Evolutionary conservation across 1,284 basidiomycete species (phyloP), one percentile per base, ranked within the genome.

Genomic region (Moesziomyces antarcticus): DNA sequence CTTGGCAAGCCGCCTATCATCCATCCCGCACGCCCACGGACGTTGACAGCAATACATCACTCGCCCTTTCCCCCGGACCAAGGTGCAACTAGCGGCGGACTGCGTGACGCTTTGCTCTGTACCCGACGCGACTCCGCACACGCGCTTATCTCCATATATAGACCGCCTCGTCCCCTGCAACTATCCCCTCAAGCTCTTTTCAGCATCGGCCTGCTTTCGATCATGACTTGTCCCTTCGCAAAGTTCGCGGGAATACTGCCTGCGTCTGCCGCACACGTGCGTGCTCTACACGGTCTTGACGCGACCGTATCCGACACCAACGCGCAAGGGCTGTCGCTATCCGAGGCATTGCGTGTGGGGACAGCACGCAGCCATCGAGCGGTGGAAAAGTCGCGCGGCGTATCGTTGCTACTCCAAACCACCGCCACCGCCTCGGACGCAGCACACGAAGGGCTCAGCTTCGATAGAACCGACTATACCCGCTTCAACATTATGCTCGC

Each of bases 401-500:
- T 79, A 1, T 52, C 69, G 2, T 18, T 75, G 2, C 63, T 79
- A 21, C 57, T 75, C 14, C 35, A 47, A 6, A 69, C 66, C 16
- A 47, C 54, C 45, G 40, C 68, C 41, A 25, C 53, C 49, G 21
- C 50, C 14, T 40, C 62, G 1, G 5, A 48, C 16, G 20, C 43
- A 16, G 20, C 41, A 13, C 6, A 45, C 57, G 45, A 50, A 22
- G 14, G 6, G 11, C n/a, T 65, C 25, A n/a, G 6, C 2, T 73
- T 80, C 18, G 57, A 61, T 9, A 35, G 77, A 2, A 40, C 52
- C 10, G 77, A 80, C 54, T 77, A 80, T 51, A 50, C 76, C 1
- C 54, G 60, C 9, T 79, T 76, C 52, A 60, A 78, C 43, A 51
- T 80, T 25, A 74, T 77, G 67, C 66, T 80, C 1, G 47, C 50